phyloP scores from a whole-genome alignment of 1,284 basidiomycete genomes.

The Albatrellus sp. region DNA sequence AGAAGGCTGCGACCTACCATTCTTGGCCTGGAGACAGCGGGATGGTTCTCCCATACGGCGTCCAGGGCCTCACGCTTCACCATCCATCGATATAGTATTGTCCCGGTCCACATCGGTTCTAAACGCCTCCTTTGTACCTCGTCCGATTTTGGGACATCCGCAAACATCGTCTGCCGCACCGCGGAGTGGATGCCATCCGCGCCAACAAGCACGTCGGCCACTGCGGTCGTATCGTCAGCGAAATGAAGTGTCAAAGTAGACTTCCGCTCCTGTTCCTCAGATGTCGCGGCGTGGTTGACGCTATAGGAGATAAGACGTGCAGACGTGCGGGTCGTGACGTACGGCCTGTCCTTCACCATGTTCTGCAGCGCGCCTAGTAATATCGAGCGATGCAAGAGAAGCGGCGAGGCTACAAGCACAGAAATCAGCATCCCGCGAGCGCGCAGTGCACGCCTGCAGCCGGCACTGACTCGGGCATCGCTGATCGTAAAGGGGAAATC shows the following conservation, averaged over 20 bases:
- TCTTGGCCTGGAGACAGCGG: not conserved
- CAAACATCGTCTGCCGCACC: not conserved
- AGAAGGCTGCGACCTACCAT: not conserved
- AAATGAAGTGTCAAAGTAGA: not conserved
- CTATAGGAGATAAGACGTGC: not conserved
- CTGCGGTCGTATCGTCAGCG: slow-evolving; percentile 1
- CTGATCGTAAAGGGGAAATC: not conserved
- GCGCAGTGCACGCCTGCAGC: not conserved
- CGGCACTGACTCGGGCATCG: not conserved
- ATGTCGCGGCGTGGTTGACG: not conserved
- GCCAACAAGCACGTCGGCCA: slow-evolving; percentile 1
- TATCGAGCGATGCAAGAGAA: not conserved
- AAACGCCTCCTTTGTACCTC: not conserved
- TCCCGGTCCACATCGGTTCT: slow-evolving; percentile 29
- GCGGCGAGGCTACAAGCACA: not conserved
- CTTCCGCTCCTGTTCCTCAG: not conserved
- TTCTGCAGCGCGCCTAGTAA: not conserved
- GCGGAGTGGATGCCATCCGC: slow-evolving; percentile 2
- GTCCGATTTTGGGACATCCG: not conserved
- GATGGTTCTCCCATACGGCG: slow-evolving; percentile 3
- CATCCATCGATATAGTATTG: slow-evolving; percentile 27
- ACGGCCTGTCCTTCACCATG: not conserved
- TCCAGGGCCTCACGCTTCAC: slow-evolving; percentile 20
- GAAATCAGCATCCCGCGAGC: not conserved
- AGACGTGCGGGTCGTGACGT: not conserved